Percentiles rank a stretch among this genome's conserved stretches.
Evolutionary conservation across 2,329 filamentous ascomycete species (phyloP).

Genomic region (Trichoderma hamatum): DNA sequence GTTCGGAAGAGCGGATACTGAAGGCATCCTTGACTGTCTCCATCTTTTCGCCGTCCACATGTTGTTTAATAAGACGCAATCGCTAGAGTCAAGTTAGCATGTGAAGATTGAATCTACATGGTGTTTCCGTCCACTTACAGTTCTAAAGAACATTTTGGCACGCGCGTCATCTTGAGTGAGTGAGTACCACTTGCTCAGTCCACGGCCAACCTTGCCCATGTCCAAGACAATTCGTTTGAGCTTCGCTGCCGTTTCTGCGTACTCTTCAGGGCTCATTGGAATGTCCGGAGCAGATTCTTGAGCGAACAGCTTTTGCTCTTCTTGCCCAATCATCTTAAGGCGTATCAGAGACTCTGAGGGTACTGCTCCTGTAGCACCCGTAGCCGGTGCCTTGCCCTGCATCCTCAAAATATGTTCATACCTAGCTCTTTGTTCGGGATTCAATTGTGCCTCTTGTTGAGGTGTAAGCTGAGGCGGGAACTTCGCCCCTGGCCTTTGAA

Average conservation of each 20-base stretch:
- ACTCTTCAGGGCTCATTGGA: slow-evolving; percentile 50
- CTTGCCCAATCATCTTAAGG: slow-evolving; percentile 43
- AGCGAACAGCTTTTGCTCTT: slow-evolving; percentile 45
- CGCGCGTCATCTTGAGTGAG: slow-evolving; percentile 53
- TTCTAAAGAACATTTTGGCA: slow-evolving; percentile 56
- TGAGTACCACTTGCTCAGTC: slow-evolving; percentile 52
- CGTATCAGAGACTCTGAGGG: slow-evolving; percentile 35
- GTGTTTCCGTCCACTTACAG: slow-evolving; percentile 45
- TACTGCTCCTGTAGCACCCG: not conserved
- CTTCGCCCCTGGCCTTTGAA: slow-evolving; percentile 33
- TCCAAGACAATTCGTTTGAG: slow-evolving; percentile 47
- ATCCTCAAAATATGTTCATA: slow-evolving; percentile 46
- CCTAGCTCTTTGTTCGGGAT: slow-evolving; percentile 50
- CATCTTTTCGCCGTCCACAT: slow-evolving; percentile 53
- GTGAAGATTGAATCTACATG: not conserved
- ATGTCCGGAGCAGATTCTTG: slow-evolving; percentile 51
- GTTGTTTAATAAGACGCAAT: slow-evolving; percentile 57
- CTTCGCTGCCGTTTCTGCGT: slow-evolving; percentile 49
- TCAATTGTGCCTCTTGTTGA: slow-evolving; percentile 45
- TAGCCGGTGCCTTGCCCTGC: slow-evolving; percentile 29
- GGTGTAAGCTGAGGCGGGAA: slow-evolving; percentile 34
- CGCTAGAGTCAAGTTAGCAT: slow-evolving; percentile 51
- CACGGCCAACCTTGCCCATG: slow-evolving; percentile 50
- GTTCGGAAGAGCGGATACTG: slow-evolving; percentile 54
- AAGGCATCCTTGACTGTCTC: slow-evolving; percentile 51